These are phyloP conservation scores for Aspergillus campestris DNA, from an alignment of 495 filamentous ascomycete genomes.

Conservation along the genomic window DNA sequence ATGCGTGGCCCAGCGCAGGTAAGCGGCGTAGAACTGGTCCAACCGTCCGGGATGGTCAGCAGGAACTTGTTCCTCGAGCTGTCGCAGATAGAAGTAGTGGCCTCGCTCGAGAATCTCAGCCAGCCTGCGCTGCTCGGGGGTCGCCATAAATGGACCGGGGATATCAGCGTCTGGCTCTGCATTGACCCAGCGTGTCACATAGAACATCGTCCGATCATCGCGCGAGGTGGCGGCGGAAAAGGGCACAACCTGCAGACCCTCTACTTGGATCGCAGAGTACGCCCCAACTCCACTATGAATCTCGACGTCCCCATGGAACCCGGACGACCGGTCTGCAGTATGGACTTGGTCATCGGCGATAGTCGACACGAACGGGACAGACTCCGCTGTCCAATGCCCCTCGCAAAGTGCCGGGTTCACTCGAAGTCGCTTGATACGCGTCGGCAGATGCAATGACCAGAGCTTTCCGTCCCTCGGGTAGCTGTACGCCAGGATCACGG, in stretches of 20 bases:
- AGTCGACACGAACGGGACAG: slow-evolving; percentile 12
- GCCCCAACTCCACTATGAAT: slow-evolving; percentile 11
- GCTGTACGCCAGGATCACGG: slow-evolving; percentile 30
- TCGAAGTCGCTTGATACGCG: slow-evolving; percentile 37
- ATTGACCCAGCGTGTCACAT: slow-evolving; percentile 10
- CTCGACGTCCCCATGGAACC: slow-evolving; percentile 13
- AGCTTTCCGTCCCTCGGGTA: slow-evolving; percentile 24
- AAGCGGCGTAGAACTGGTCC: background rate
- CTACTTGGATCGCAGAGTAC: slow-evolving; percentile 14
- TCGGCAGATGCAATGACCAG: slow-evolving; percentile 9
- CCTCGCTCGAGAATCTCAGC: slow-evolving; percentile 12
- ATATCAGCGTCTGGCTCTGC: slow-evolving; percentile 7
- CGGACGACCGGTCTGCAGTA: slow-evolving; percentile 14
- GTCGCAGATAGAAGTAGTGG: slow-evolving; percentile 15
- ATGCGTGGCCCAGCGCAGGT: background rate
- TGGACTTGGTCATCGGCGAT: slow-evolving; percentile 1
- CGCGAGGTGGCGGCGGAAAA: slow-evolving; percentile 10
- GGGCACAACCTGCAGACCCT: slow-evolving; percentile 20
- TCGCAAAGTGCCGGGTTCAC: slow-evolving; percentile 24
- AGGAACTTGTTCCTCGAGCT: background rate
- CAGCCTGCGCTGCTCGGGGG: background rate
- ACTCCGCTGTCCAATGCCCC: slow-evolving; percentile 2
- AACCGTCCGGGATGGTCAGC: background rate
- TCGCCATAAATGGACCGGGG: background rate
- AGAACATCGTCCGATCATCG: slow-evolving; percentile 17